A percentile compares a stretch with the other conserved stretches of the same genome.
These are phyloP conservation scores for Colletotrichum sp. DNA, from an alignment of 2,329 filamentous ascomycete genomes.

Conservation along the genomic window DNA sequence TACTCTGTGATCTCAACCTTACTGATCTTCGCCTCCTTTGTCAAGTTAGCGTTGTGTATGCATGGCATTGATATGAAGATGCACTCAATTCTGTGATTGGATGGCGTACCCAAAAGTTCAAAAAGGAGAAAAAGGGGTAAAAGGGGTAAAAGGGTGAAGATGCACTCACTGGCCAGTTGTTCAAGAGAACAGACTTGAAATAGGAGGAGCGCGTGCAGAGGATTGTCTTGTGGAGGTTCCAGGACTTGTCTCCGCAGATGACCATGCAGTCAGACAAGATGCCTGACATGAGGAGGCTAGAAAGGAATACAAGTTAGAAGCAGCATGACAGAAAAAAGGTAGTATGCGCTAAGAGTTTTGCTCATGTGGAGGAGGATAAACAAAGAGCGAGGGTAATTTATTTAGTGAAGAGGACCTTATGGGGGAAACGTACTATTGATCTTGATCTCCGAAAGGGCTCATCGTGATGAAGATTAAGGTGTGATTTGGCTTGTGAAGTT, in stretches of 20 bases:
- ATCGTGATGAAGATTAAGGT: background rate
- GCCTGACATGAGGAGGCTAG: background rate
- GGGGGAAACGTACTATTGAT: background rate
- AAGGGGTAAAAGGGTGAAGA: no score
- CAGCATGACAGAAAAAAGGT: background rate
- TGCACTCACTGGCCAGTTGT: background rate
- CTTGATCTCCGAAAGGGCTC: background rate
- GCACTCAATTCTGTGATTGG: background rate
- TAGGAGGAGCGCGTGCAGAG: background rate
- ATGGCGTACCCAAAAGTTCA: background rate
- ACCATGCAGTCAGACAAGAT: background rate
- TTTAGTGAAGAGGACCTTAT: background rate
- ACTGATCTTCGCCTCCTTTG: background rate
- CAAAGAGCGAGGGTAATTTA: fast-evolving
- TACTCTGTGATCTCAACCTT: background rate
- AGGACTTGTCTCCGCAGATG: background rate
- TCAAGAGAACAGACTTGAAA: background rate
- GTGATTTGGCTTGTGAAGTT: background rate
- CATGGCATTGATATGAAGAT: no score
- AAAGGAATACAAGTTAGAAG: background rate
- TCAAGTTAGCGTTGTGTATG: background rate
- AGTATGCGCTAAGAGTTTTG: fast-evolving
- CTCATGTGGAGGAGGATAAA: background rate
- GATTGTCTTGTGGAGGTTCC: background rate
- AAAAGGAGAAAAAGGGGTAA: background rate